These are phyloP conservation scores for Talinum fruticosum DNA, from an alignment of 148 eudicot genomes.

Conservation along the genomic window DNA sequence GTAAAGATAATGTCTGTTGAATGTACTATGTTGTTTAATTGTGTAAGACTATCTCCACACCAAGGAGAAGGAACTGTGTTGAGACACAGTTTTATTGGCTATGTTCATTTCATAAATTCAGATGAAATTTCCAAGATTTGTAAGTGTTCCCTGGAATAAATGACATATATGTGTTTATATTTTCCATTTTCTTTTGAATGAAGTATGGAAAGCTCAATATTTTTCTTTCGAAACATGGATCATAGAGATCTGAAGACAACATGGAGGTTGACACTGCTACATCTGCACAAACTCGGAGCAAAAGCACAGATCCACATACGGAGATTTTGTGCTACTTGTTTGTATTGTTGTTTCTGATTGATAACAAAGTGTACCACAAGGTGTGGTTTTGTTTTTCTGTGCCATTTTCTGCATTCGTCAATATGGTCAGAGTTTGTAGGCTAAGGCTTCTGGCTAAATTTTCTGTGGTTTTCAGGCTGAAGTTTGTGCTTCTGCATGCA, in stretches of 20 bases:
- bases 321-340: constrained; percentile 82
- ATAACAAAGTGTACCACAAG: constrained; percentile 69
- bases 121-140: background rate
- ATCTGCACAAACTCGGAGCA: constrained; percentile 55
- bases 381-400: constrained; percentile 25
- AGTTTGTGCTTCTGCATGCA: constrained; percentile 78
- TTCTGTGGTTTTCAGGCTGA: constrained; percentile 53
- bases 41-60: background rate
- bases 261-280: constrained; percentile 85
- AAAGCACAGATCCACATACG: constrained; percentile 65
- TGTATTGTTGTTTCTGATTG: constrained; percentile 71
- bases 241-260: constrained; percentile 62
- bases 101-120: background rate
- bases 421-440: background rate
- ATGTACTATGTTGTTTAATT: background rate
- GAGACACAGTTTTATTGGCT: background rate
- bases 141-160: background rate
- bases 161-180: background rate
- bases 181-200: background rate
- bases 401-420: background rate
- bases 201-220: background rate
- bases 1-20: background rate
- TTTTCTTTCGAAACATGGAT: constrained; percentile 7
- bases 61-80: background rate
- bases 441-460: constrained; percentile 11